Conservation (phyloP, 306 rosid species). For the Dalbergia cochinchinensis region DNA sequence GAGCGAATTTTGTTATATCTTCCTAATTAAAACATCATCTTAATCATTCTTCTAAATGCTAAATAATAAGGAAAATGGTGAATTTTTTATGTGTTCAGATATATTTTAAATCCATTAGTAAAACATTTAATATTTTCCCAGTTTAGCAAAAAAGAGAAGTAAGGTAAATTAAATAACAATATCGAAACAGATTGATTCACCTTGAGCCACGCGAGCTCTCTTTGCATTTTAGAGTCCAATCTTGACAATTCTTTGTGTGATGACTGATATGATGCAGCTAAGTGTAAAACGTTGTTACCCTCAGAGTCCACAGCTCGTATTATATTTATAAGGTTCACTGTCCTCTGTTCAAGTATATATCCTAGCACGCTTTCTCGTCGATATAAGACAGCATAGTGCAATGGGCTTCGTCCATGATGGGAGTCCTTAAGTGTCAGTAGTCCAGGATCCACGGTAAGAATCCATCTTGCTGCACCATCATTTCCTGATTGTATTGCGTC, state of each 20-base stretch:
- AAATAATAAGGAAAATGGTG: too few relatives aligned
- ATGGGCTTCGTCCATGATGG: neutral
- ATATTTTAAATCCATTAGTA: too few relatives aligned
- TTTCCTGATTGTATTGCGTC: conserved; percentile 13
- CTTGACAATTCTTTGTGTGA: neutral
- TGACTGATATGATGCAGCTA: neutral
- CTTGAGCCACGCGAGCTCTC: too few relatives aligned
- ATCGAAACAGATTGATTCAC: too few relatives aligned
- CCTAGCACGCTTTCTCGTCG: neutral
- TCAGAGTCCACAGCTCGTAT: neutral
- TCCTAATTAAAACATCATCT: too few relatives aligned
- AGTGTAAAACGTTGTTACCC: conserved; percentile 24
- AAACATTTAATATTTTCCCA: too few relatives aligned
- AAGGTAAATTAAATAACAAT: too few relatives aligned
- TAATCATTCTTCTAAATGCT: neutral
- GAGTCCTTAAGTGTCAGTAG: neutral
- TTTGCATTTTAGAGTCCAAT: too few relatives aligned
- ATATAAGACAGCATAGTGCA: neutral
- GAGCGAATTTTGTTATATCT: too few relatives aligned
- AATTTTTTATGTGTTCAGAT: too few relatives aligned
- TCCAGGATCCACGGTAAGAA: neutral
- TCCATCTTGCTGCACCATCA: neutral
- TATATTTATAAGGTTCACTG: neutral
- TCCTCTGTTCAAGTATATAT: neutral
- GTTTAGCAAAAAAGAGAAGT: too few relatives aligned